Evolutionary conservation across 257 asterid genomes (phyloP), one percentile per base, ranked within the genome.

Genomic region (Gentiana straminea): DNA sequence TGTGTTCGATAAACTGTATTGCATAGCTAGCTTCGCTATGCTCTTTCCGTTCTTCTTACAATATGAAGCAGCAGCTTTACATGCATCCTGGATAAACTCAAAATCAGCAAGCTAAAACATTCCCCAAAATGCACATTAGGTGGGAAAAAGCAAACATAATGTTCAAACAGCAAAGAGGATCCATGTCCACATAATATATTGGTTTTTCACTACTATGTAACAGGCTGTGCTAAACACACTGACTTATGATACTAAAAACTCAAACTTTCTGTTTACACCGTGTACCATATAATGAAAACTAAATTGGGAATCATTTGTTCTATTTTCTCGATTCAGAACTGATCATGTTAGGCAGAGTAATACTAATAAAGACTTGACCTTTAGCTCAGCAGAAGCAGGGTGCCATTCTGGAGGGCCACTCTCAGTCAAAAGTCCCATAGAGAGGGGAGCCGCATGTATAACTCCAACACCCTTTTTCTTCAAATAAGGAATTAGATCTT

Each of bases 401-500:
- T 88, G 97, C 99, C 99, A 92, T 34, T 85, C 89, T 4, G 97
- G 97, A 50, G 94, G 94, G 54, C 94, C 97, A 62, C 45, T 64
- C 71, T 92, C 95, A 2, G 99, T 92, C 52, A 92, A 89, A 70
- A 92, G 99, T 47, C 99, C 99, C 97, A 92, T 92, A 0, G 99
- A 75, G 33, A 92, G 77, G 4, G 99, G 99, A 54, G 97, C 88
- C 64, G 99, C 99, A 75, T 83, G 85, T 56, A 92, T 88, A 63
- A 92, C 79, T 34, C 95, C 97, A 12, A 88, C 94, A 60, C 95
- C 99, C 69, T 85, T 88, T 73, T 91, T 81, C 86, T 83, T 88
- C 77, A 92, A 75, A 79, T 88, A 92, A 56, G 99, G 97, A 54
- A 92, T 46, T 3, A 83, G 64, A 70, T 81, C 95, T 73, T 75